Conservation (phyloP, 768 basidiomycete species). For the Trametes cinnabarina region DNA sequence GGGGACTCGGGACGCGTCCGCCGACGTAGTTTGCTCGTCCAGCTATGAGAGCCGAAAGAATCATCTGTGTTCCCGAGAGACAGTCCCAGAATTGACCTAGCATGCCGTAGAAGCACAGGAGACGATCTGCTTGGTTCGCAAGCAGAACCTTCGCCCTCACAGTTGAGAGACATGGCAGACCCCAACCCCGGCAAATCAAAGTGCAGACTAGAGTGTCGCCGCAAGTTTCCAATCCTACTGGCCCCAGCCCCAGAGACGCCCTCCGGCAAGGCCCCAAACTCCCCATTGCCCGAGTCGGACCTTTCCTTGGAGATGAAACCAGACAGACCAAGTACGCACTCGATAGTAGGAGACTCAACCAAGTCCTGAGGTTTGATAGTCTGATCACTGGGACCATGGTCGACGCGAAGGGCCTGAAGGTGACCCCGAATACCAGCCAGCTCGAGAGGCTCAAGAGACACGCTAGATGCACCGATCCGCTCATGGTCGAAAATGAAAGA, state of each 20-base stretch:
- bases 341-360: background rate
- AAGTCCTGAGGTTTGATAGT: background rate
- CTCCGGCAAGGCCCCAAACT: background rate
- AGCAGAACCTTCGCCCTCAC: background rate
- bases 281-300: background rate
- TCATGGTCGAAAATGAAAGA: conserved; percentile 9
- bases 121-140: conserved; percentile 9
- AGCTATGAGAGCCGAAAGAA: conserved; percentile 18
- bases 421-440: background rate
- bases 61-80: conserved; percentile 35
- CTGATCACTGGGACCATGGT: background rate
- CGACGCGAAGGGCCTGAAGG: background rate
- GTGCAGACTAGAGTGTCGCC: conserved; percentile 30
- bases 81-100: conserved; percentile 18
- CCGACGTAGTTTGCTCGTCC: conserved; percentile 44
- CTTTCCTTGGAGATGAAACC: background rate
- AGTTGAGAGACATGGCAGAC: conserved; percentile 8
- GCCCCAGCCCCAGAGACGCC: conserved; percentile 1
- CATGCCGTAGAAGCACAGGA: conserved; percentile 12
- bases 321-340: background rate
- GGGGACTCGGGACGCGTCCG: conserved; percentile 34
- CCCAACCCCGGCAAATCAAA: conserved; percentile 26
- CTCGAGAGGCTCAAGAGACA: background rate
- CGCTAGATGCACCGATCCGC: background rate
- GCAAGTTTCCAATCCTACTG: conserved; percentile 16